A percentile compares a stretch with the other conserved stretches of the same genome.
phyloP scores from a whole-genome alignment of 345 rosid species.

The Crucihimalaya himalaica region DNA sequence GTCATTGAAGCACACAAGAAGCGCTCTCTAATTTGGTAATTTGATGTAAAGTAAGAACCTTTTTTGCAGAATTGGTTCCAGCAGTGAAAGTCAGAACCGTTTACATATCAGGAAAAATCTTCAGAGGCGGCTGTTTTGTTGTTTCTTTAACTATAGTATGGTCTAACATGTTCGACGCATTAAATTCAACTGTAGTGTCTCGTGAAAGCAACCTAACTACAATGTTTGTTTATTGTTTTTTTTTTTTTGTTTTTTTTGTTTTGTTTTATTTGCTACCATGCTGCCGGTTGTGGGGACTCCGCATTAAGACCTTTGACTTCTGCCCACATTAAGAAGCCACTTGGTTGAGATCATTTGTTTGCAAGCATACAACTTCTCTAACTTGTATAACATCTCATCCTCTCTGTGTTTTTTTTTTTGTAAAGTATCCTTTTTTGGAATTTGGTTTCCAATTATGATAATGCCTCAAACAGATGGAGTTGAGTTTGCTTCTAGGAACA shows the following conservation, averaged over 20 bases:
- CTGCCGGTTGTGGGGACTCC: neutral
- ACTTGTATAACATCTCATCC: neutral
- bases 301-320: neutral
- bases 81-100: neutral
- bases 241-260: neutral
- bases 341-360: neutral
- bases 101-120: neutral
- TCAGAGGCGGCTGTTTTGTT: neutral
- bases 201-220: neutral
- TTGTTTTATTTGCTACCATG: neutral
- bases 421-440: neutral
- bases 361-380: neutral
- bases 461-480: slow-evolving; percentile 19
- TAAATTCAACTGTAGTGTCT: neutral
- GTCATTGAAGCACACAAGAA: too few relatives aligned
- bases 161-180: neutral
- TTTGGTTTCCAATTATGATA: neutral
- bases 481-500: slow-evolving; percentile 7
- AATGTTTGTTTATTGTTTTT: neutral
- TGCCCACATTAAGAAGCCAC: neutral
- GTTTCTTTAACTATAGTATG: neutral
- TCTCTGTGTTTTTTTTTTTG: neutral
- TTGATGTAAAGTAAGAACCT: neutral
- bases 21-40: neutral
- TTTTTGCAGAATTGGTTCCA: neutral